Evolutionary conservation across 257 asterid genomes (phyloP).

Genomic region (Gentiana straminea): DNA sequence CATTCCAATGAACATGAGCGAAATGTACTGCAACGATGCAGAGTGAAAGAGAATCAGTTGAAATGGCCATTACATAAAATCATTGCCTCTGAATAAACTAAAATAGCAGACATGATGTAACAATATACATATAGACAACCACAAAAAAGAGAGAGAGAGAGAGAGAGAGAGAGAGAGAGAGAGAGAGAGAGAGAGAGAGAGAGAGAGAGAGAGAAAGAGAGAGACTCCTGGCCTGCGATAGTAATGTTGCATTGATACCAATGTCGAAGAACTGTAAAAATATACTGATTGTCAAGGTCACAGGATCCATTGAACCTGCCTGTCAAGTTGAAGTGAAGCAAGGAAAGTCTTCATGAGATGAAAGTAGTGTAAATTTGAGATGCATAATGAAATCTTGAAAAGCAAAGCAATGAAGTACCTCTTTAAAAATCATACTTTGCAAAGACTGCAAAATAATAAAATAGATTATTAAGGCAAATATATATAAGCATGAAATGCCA

Average conservation of each 20-base stretch:
- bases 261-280: constrained; percentile 89
- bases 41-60: background rate
- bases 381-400: background rate
- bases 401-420: constrained; percentile 37
- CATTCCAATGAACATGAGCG: constrained; percentile 89
- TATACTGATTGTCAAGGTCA: constrained; percentile 86
- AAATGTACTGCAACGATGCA: constrained; percentile 56
- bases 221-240: constrained; percentile 68
- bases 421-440: constrained; percentile 94
- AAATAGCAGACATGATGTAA: background rate
- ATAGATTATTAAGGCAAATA: constrained; percentile 8
- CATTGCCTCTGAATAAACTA: background rate
- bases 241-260: constrained; percentile 75
- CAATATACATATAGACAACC: too few relatives aligned
- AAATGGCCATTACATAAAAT: background rate
- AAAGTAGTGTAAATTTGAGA: constrained; percentile 6
- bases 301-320: constrained; percentile 98
- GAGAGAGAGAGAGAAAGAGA: background rate
- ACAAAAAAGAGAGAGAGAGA: too few relatives aligned
- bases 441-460: constrained; percentile 62
- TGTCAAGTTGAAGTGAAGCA: constrained; percentile 15
- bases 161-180: too few relatives aligned
- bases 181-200: too few relatives aligned
- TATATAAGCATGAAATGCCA: background rate
- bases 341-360: constrained; percentile 8